These are phyloP conservation scores for Myochromella boudieri DNA, from an alignment of 768 basidiomycete genomes.

Conservation along the genomic window DNA sequence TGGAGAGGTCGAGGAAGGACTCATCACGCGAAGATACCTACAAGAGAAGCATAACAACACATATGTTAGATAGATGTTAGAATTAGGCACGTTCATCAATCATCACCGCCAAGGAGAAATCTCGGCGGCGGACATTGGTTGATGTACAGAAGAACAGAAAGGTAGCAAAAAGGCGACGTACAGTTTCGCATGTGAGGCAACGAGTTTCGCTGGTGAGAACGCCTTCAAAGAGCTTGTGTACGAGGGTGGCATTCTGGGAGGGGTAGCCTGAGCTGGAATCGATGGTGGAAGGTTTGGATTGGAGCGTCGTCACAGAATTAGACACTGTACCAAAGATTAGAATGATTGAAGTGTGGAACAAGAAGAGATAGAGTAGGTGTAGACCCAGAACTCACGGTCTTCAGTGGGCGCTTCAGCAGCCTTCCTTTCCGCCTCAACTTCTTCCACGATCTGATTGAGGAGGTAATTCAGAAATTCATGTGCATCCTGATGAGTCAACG, in stretches of 20 bases:
- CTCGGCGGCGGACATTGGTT: too few relatives aligned
- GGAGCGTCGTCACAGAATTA: conserved; percentile 56
- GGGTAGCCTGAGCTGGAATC: conserved; percentile 46
- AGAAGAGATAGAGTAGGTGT: conserved; percentile 2
- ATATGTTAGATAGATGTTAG: not conserved
- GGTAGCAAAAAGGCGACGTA: too few relatives aligned
- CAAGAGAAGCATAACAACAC: not conserved
- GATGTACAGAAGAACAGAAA: too few relatives aligned
- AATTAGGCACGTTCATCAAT: too few relatives aligned
- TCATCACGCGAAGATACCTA: conserved; percentile 93
- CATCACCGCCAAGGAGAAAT: conserved; percentile 5
- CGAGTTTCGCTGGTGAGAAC: conserved; percentile 94
- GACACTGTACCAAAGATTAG: conserved; percentile 45
- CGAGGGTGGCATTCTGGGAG: conserved; percentile 66
- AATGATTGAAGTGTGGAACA: conserved; percentile 1
- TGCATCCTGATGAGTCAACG: conserved; percentile 95
- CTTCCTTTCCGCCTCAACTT: conserved; percentile 75
- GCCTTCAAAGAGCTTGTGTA: conserved; percentile 93
- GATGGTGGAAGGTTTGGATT: conserved; percentile 41
- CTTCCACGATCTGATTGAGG: conserved; percentile 91
- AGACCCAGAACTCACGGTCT: conserved; percentile 56
- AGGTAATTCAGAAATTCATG: conserved; percentile 97
- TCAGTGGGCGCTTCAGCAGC: conserved; percentile 44
- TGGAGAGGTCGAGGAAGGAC: conserved; percentile 95
- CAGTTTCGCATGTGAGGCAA: conserved; percentile 97